Percentiles rank a stretch among this genome's conserved stretches.
Conservation (phyloP, 2,329 filamentous ascomycete species). For the Aspergillus eucalypticola region DNA sequence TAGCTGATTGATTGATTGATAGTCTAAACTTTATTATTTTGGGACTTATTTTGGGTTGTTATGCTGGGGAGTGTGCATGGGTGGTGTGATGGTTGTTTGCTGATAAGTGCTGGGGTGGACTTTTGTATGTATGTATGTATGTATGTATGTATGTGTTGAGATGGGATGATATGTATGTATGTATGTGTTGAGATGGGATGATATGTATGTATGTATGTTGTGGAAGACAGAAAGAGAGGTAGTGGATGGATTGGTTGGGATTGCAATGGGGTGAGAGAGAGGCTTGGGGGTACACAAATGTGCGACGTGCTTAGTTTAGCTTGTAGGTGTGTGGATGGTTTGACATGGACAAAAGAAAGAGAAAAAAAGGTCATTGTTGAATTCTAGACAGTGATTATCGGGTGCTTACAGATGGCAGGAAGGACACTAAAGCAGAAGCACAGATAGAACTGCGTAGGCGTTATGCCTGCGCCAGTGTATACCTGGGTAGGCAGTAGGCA, state of each 20-base stretch:
- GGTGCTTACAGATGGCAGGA: too few species aligned
- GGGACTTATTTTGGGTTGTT: neutral
- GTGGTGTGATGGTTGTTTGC: neutral
- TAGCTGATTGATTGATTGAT: neutral
- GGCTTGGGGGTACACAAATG: neutral
- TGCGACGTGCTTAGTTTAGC: neutral
- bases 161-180: neutral
- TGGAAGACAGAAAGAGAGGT: neutral
- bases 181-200: neutral
- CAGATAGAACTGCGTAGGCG: too few species aligned
- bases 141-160: neutral
- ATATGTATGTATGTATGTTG: neutral
- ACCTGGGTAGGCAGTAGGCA: too few species aligned
- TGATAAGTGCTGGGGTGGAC: neutral
- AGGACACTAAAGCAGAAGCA: too few species aligned
- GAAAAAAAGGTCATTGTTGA: too few species aligned
- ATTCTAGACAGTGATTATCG: too few species aligned
- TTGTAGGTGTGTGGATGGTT: neutral
- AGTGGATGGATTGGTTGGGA: neutral
- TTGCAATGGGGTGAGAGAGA: neutral
- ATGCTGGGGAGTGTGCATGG: neutral
- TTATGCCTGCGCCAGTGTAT: too few species aligned
- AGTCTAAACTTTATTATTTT: neutral
- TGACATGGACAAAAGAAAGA: too few species aligned
- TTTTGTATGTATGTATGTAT: neutral